Base-by-base conservation (phyloP, 2,329 filamentous ascomycete genomes). In the Arthrobotrys conoides region DNA sequence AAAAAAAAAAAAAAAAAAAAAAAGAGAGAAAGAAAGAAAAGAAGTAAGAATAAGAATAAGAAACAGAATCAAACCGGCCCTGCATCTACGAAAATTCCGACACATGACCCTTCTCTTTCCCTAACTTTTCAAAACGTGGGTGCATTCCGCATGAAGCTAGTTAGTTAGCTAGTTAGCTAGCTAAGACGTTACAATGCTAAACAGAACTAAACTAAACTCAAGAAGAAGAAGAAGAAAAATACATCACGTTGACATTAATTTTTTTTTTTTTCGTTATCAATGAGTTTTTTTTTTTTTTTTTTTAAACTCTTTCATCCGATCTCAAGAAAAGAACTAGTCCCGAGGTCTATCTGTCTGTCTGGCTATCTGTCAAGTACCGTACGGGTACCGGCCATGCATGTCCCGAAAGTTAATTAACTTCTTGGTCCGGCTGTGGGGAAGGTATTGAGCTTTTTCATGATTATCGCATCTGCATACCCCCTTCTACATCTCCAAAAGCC, bases 241-340 rank as follows among this genome's bases (percentile, higher is more conserved):
- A 41, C 38, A 41, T 41, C 38, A 41, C 38, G 38, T 41, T 41
- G 38, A 2, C 38, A n/a, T n/a, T n/a, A n/a, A n/a, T n/a, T n/a
- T 5, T 0, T n/a, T 14, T 41, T 3, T 30, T 30, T 30, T 30
- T 30, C 27, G 27, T 30, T 16, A 41, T 33, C 51, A n/a, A 36
- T 20, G 16, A 36, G 9, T 22, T 38, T 41, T 38, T 59, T 16
- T 41, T n/a, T n/a, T n/a, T n/a, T n/a, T n/a, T n/a, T n/a, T n/a
- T n/a, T n/a, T n/a, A n/a, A n/a, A n/a, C 30, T 30, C 30, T 48
- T 68, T 68, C 65, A 41, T 68, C 65, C 65, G 49, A 68, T 68
- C 33, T 57, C 49, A 57, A 41, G 3, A 41, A 16, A 9, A 2
- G 38, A 14, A 1, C 33, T 36, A 12, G 33, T 36, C 27, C 27